A percentile compares a stretch with the other conserved stretches of the same genome.
Conservation (phyloP, 1,284 basidiomycete species). For the Ceratobasidium sp. region DNA sequence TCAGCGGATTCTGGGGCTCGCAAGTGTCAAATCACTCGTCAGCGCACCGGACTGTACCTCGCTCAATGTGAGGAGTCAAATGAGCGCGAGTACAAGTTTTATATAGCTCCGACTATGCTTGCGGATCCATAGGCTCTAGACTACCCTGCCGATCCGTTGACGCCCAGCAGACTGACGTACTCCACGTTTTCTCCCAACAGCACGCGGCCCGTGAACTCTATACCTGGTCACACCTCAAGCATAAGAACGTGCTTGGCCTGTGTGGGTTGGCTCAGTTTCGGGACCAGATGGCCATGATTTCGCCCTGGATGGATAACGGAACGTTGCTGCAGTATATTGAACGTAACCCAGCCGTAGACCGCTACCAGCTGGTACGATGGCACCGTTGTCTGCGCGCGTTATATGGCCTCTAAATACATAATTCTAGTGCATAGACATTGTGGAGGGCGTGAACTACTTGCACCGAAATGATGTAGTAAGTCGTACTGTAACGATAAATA, state of each 20-base stretch:
- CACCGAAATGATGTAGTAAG: conserved; percentile 2
- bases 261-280: neutral
- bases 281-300: neutral
- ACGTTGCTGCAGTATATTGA: neutral
- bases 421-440: neutral
- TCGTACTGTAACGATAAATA: neutral
- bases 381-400: too few relatives aligned
- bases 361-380: neutral
- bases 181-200: neutral
- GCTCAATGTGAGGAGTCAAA: too few relatives aligned
- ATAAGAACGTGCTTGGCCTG: neutral
- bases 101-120: too few relatives aligned
- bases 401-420: too few relatives aligned
- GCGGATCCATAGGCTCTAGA: too few relatives aligned
- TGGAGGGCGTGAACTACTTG: neutral
- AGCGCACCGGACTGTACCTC: too few relatives aligned
- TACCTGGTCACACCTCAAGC: neutral
- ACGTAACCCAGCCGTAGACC: neutral
- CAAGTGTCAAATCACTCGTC: too few relatives aligned
- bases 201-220: neutral
- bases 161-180: too few relatives aligned
- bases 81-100: too few relatives aligned
- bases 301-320: neutral
- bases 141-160: too few relatives aligned
- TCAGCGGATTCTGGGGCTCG: neutral